Conservation (phyloP, 306 rosid genomes). For the Citrullus amarus region DNA sequence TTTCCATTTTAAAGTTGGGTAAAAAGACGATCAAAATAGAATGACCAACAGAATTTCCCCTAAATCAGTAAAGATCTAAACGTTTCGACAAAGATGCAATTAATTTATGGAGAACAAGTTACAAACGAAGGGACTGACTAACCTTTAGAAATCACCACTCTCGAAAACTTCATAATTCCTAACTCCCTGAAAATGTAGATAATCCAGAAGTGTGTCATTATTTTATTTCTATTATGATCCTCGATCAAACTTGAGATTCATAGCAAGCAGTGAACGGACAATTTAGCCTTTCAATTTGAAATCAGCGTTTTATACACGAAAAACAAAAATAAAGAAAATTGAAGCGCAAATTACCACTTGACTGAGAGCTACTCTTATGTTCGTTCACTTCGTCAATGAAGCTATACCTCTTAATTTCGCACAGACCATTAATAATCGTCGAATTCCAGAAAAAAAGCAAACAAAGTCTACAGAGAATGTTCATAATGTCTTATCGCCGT, state of each 20-base stretch:
- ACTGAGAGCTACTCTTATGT: constrained; percentile 29
- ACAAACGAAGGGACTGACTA: constrained; percentile 20
- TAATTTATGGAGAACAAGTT: background rate
- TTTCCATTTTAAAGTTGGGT: too few relatives aligned
- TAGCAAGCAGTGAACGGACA: background rate
- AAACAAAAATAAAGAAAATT: background rate
- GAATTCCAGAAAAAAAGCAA: background rate
- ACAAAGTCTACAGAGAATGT: background rate
- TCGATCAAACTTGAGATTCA: background rate
- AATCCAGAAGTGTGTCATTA: background rate
- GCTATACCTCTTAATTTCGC: constrained; percentile 25
- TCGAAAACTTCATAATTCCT: constrained; percentile 22
- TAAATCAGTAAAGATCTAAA: background rate
- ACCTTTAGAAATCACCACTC: constrained; percentile 50
- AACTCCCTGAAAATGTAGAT: constrained; percentile 45
- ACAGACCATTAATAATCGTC: background rate
- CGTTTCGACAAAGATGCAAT: background rate
- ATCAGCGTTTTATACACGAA: background rate
- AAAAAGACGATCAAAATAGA: background rate
- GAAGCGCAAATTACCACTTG: constrained; percentile 11
- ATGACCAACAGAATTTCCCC: background rate
- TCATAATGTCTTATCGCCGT: constrained; percentile 29
- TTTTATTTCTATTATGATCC: background rate
- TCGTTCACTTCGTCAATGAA: constrained; percentile 49
- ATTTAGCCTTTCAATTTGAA: background rate